These are phyloP conservation scores for Blepharisma stoltei DNA, from an alignment of 73 alveolate genomes.

Conservation along the genomic window DNA sequence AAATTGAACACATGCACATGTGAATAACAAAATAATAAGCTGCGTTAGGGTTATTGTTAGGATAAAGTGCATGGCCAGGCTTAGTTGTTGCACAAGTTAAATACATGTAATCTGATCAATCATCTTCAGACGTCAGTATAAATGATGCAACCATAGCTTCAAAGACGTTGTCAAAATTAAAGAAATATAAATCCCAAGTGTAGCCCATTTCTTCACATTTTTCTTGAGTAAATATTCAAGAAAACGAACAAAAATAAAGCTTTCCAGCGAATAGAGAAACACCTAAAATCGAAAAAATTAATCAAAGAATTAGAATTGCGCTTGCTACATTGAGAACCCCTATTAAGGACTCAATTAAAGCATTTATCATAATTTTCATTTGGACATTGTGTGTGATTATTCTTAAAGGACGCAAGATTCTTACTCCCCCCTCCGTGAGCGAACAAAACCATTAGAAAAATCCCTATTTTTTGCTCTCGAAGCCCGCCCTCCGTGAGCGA, in stretches of 20 bases:
- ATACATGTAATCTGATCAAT: constrained; percentile 90
- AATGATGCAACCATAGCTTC: constrained; percentile 81
- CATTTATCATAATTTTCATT: constrained; percentile 79
- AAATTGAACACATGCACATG: constrained; percentile 84
- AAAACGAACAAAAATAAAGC: constrained; percentile 57
- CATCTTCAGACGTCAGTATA: constrained; percentile 84
- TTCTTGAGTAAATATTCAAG: constrained; percentile 21
- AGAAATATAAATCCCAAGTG: constrained; percentile 49
- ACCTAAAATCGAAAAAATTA: constrained; percentile 88
- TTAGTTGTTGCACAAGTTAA: constrained; percentile 52
- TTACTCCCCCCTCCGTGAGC: too few species aligned
- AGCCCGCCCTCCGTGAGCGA: too few species aligned
- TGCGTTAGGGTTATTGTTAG: constrained; percentile 58
- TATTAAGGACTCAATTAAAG: constrained; percentile 78
- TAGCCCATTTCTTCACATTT: constrained; percentile 57
- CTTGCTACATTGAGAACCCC: constrained; percentile 78
- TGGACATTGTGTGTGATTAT: constrained; percentile 76
- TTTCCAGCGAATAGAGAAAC: constrained; percentile 73
- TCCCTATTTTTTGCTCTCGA: too few species aligned
- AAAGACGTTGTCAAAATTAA: constrained; percentile 85
- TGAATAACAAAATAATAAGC: constrained; percentile 79
- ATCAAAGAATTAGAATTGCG: constrained; percentile 81
- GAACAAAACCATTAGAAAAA: too few species aligned
- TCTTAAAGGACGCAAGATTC: constrained; percentile 91
- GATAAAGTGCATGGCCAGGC: constrained; percentile 62